Conservation (phyloP, 106 monocot species). For the Platanthera zijinensis region DNA sequence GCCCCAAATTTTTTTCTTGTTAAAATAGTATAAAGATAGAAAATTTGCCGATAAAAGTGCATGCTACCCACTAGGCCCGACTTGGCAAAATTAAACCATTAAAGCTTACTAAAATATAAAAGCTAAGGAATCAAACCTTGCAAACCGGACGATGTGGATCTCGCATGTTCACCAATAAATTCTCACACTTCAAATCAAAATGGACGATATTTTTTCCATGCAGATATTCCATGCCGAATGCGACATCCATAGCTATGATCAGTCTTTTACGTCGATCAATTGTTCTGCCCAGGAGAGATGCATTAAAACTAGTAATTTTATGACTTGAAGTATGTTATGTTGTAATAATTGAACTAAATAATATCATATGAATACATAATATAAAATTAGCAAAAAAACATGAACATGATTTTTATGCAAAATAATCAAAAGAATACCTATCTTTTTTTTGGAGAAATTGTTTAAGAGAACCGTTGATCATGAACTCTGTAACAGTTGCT, state of each 20-base stretch:
- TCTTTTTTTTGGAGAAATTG: constrained; percentile 83
- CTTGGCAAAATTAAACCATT: not conserved
- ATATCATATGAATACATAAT: not conserved
- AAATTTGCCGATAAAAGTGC: not conserved
- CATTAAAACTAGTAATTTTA: not conserved
- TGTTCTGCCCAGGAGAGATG: constrained; percentile 48
- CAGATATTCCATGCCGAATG: constrained; percentile 97
- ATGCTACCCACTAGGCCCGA: not conserved
- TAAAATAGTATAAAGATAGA: too few species aligned
- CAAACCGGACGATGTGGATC: constrained; percentile 94
- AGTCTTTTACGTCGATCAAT: constrained; percentile 94
- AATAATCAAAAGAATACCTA: constrained; percentile 28
- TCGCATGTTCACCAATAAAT: constrained; percentile 92
- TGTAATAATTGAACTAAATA: not conserved
- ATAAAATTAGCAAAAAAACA: not conserved
- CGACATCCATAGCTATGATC: constrained; percentile 91
- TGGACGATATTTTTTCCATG: constrained; percentile 95
- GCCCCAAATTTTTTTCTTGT: too few species aligned
- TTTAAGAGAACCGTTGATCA: constrained; percentile 91
- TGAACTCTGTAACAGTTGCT: constrained; percentile 85
- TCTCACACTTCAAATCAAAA: constrained; percentile 97
- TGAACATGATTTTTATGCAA: not conserved
- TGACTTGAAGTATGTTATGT: not conserved
- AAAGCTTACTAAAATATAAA: not conserved
- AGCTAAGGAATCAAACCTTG: constrained; percentile 46